A percentile compares a stretch with the other conserved stretches of the same genome.
Evolutionary conservation across 495 filamentous ascomycete genomes (phyloP).

Genomic region (Rhizodiscina lignyota): DNA sequence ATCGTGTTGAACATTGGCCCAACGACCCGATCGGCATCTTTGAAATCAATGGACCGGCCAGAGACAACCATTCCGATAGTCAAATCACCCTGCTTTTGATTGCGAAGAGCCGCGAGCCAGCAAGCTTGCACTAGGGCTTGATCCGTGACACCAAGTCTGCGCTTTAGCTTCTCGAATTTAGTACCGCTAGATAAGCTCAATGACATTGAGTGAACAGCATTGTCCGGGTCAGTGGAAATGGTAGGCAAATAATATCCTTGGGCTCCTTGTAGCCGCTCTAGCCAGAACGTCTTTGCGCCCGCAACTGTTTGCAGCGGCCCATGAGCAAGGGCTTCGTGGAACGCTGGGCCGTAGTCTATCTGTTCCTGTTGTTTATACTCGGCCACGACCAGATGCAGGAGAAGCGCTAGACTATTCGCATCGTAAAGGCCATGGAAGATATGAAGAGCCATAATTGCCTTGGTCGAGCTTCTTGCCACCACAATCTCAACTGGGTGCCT

Average conservation of each 20-base stretch:
- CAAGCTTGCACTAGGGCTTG: constrained; percentile 58
- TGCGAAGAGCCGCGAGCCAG: constrained; percentile 41
- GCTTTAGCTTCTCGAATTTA: constrained; percentile 24
- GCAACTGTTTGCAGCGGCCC: constrained; percentile 38
- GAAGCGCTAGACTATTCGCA: constrained; percentile 53
- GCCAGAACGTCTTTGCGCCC: constrained; percentile 53
- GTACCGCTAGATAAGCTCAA: background rate
- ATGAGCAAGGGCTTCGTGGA: constrained; percentile 33
- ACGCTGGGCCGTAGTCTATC: constrained; percentile 24
- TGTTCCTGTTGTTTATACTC: constrained; percentile 21
- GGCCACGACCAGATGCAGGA: constrained; percentile 39
- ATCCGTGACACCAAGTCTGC: constrained; percentile 48
- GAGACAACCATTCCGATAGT: constrained; percentile 53
- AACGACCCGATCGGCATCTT: constrained; percentile 48
- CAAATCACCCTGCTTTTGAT: constrained; percentile 21
- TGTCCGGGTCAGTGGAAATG: constrained; percentile 1
- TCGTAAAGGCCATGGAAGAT: constrained; percentile 87
- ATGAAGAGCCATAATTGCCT: constrained; percentile 34
- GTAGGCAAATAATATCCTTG: constrained; percentile 1
- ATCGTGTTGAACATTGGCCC: constrained; percentile 89
- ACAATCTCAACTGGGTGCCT: constrained; percentile 27
- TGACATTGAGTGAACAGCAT: too few species aligned
- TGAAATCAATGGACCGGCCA: constrained; percentile 48
- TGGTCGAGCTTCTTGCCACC: constrained; percentile 18
- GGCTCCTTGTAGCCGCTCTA: constrained; percentile 27